A percentile compares a stretch with the other conserved stretches of the same genome.
phyloP scores from a whole-genome alignment of 768 basidiomycete species.

The Phylloporus arenicola region DNA sequence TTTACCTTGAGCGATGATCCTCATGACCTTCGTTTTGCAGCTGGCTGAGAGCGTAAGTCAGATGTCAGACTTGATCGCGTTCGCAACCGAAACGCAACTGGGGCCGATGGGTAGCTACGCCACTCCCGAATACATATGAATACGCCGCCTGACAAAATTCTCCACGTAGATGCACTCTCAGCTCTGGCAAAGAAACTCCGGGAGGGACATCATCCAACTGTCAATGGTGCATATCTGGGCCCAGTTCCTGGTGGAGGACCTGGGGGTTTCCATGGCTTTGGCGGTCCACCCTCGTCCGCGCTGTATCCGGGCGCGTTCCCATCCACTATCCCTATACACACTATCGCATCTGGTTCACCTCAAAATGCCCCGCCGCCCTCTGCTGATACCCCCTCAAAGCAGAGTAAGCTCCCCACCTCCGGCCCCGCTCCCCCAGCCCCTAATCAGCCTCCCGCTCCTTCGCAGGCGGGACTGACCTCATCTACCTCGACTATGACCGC shows the following conservation, averaged over 20 bases:
- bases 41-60: constrained; percentile 77
- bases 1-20: constrained; percentile 1
- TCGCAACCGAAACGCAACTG: constrained; percentile 45
- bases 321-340: constrained; percentile 42
- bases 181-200: constrained; percentile 38
- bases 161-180: constrained; percentile 40
- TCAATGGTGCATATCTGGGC: constrained; percentile 19
- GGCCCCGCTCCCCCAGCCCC: constrained; percentile 36
- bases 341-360: constrained; percentile 40
- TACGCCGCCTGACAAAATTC: constrained; percentile 16
- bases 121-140: constrained; percentile 23
- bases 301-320: constrained; percentile 42
- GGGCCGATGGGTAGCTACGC: constrained; percentile 62
- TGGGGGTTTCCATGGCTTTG: constrained; percentile 22
- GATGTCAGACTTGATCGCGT: constrained; percentile 74
- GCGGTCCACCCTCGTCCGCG: constrained; percentile 35
- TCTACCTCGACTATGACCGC: constrained; percentile 47
- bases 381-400: constrained; percentile 56
- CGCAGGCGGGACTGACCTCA: constrained; percentile 36
- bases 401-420: constrained; percentile 52
- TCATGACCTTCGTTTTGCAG: constrained; percentile 29
- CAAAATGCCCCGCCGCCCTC: constrained; percentile 45
- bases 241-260: constrained; percentile 16
- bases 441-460: constrained; percentile 37
- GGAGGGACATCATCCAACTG: constrained; percentile 12